Conservation (phyloP, 257 asterid genomes). For the Anisodus acutangulus region DNA sequence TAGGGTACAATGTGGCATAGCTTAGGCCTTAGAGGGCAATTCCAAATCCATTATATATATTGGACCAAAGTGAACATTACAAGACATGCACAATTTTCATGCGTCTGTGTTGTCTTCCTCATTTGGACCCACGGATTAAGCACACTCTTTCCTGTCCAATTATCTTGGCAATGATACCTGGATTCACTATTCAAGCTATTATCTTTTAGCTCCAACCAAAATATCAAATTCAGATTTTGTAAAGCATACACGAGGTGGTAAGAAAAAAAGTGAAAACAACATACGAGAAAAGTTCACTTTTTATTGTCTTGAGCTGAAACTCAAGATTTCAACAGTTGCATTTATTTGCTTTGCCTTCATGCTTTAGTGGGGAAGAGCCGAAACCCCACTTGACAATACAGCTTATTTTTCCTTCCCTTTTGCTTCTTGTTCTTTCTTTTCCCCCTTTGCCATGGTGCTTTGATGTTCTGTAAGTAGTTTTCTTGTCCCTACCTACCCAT, state of each 20-base stretch:
- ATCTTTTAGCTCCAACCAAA: neutral
- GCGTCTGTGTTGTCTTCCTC: neutral
- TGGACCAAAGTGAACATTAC: neutral
- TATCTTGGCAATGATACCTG: constrained; percentile 17
- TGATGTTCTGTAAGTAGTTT: neutral
- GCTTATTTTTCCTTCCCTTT: neutral
- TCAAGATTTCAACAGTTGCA: neutral
- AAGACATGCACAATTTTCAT: neutral
- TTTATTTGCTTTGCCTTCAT: neutral
- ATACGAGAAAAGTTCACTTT: neutral
- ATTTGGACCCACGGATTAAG: neutral
- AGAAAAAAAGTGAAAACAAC: neutral
- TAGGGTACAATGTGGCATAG: neutral
- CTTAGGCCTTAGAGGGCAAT: too few species aligned
- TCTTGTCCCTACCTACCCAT: neutral
- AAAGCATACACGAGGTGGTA: constrained; percentile 1
- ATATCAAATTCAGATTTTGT: neutral
- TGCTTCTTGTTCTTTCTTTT: neutral
- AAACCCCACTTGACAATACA: constrained; percentile 19
- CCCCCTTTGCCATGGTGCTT: neutral
- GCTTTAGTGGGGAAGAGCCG: constrained; percentile 32
- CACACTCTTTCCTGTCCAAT: neutral
- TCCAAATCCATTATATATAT: neutral
- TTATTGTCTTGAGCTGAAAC: neutral
- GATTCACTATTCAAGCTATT: neutral